Conservation (phyloP, 2,329 filamentous ascomycete genomes). For the Thelonectria blattea region DNA sequence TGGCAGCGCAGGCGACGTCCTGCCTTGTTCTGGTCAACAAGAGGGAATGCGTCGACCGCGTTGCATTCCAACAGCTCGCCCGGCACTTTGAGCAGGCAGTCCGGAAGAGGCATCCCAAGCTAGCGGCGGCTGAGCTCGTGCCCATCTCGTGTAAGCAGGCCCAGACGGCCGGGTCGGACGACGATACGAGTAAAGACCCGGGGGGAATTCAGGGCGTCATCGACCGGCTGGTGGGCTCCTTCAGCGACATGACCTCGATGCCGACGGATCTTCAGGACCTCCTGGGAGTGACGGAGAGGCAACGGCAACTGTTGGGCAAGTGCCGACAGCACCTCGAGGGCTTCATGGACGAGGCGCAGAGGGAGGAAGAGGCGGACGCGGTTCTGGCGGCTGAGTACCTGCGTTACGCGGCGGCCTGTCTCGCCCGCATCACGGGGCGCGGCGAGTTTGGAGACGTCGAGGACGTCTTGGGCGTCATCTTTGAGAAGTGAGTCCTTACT, state of each 20-base stretch:
- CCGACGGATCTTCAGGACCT: conserved; percentile 79
- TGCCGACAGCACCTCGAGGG: conserved; percentile 75
- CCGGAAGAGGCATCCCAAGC: conserved; percentile 25
- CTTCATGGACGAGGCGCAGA: conserved; percentile 68
- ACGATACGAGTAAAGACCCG: conserved; percentile 49
- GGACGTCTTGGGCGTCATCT: conserved; percentile 94
- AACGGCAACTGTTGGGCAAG: conserved; percentile 78
- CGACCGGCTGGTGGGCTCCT: conserved; percentile 68
- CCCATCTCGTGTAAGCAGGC: conserved; percentile 76
- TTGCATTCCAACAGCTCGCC: conserved; percentile 47
- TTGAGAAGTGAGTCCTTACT: conserved; percentile 79
- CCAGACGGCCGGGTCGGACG: conserved; percentile 35
- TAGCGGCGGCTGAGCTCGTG: conserved; percentile 44
- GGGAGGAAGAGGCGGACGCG: conserved; percentile 68
- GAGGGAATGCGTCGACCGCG: conserved; percentile 54
- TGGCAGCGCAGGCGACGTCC: conserved; percentile 56
- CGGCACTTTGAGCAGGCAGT: conserved; percentile 44
- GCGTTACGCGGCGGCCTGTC: conserved; percentile 76
- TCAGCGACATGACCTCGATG: conserved; percentile 73
- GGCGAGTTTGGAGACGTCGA: conserved; percentile 90
- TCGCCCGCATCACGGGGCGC: conserved; percentile 87
- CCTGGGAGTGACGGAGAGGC: conserved; percentile 87
- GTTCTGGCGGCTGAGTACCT: conserved; percentile 91
- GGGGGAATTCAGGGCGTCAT: conserved; percentile 75
- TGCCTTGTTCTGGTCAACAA: conserved; percentile 69